Evolutionary conservation across 371 early-diverging fungal species (phyloP), one percentile per base, ranked within the genome.

Genomic region (Mucor piriformis): DNA sequence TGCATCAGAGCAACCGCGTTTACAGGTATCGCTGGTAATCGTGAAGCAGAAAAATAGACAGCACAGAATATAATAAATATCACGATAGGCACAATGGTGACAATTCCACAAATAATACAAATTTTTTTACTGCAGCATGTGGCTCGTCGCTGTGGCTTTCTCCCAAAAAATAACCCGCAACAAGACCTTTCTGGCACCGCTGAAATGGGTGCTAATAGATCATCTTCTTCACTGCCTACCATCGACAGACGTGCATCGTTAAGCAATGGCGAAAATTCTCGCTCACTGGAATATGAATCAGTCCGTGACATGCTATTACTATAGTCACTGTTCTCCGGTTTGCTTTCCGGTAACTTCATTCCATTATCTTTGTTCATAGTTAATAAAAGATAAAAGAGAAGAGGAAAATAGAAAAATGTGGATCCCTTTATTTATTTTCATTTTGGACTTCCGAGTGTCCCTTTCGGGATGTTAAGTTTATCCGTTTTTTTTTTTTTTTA

Each of bases 1-100:
- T 49, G n/a, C 15, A 47, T 10, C 4, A 24, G 11, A 13, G 24
- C 6, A 8, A 25, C 47, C 25, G 21, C 27, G 5, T 49, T 13
- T 4, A 18, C 15, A 15, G 64, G 54, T 10, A 64, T 57, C n/a
- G 47, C n/a, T 3, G 75, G 75, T 23, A 74, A 42, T 2, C 63
- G 37, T 13, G 50, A 54, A 3, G 68, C 66, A 10, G 66, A 57
- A 40, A 71, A 71, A 29, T 59, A 71, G 10, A 71, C 7, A 2
- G 57, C 37, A 23, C 57, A 54, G 15, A 64, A 64, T 25, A 58
- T 15, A n/a, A 49, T 25, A 33, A 58, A 64, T 2, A 44, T 27
- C 8, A 34, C 2, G 3, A 58, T 12, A 15, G 35, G 52, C 6
- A 58, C 3, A 1, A 64, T 5, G 20, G 23, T 27, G 7, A 27